phyloP scores from a whole-genome alignment of 345 rosid genomes.

The Jatropha curcas region DNA sequence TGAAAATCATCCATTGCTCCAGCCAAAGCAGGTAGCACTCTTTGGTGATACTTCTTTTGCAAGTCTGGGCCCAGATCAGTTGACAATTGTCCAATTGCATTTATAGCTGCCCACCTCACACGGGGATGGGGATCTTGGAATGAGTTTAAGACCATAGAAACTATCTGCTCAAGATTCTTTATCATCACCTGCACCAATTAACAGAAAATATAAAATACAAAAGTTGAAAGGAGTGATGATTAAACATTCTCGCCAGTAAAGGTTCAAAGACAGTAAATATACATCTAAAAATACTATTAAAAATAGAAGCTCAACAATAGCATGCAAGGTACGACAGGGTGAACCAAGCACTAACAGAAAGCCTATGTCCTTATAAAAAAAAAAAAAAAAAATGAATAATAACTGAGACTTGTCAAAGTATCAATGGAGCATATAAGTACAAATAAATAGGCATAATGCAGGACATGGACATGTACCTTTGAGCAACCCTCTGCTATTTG shows the following conservation, averaged over 20 bases:
- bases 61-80: constrained; percentile 94
- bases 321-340: neutral
- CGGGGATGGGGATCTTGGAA: constrained; percentile 92
- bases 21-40: constrained; percentile 77
- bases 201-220: constrained; percentile 39
- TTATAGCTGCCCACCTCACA: constrained; percentile 98
- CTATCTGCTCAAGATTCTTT: constrained; percentile 82
- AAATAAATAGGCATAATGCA: neutral
- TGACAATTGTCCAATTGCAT: constrained; percentile 92
- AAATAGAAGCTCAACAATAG: neutral
- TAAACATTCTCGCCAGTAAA: no score
- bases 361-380: neutral
- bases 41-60: constrained; percentile 79
- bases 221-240: constrained; percentile 48
- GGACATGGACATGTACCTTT: constrained; percentile 55
- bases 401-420: neutral
- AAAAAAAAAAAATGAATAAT: neutral
- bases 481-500: constrained; percentile 99
- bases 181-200: constrained; percentile 14
- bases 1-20: constrained; percentile 89
- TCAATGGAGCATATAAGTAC: constrained; percentile 63
- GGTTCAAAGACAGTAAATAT: neutral
- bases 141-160: constrained; percentile 79
- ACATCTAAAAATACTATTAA: no score
- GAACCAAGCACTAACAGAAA: neutral